These are phyloP conservation scores for Populus trichocarpa DNA, from an alignment of 441 rosid genomes.

Conservation along the genomic window DNA sequence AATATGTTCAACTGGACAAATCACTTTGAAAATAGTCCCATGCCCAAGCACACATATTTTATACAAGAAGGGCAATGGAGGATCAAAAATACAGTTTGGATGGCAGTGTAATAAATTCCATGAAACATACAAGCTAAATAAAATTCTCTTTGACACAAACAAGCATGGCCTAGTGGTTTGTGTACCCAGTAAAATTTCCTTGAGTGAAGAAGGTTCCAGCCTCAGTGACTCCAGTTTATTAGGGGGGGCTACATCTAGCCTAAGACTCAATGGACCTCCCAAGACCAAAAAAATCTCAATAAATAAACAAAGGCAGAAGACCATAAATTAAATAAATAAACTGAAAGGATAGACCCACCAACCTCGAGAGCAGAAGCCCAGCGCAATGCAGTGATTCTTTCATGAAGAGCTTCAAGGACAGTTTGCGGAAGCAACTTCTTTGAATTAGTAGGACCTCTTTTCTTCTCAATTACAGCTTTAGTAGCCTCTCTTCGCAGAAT, in stretches of 20 bases:
- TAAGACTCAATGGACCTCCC: neutral
- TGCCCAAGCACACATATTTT: neutral
- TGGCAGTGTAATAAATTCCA: neutral
- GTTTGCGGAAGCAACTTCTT: slow-evolving; percentile 75
- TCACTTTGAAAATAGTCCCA: neutral
- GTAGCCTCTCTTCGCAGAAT: slow-evolving; percentile 81
- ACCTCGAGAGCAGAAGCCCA: slow-evolving; percentile 97
- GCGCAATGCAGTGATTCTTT: slow-evolving; percentile 73
- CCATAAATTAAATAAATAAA: neutral
- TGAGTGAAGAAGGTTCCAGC: neutral
- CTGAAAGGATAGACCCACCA: neutral
- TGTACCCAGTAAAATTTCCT: neutral
- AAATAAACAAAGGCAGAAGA: neutral
- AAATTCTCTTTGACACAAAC: neutral
- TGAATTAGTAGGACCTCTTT: slow-evolving; percentile 59
- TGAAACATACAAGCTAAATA: neutral
- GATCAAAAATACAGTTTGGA: neutral
- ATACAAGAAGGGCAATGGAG: neutral
- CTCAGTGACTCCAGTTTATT: neutral
- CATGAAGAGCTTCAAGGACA: slow-evolving; percentile 85
- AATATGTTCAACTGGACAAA: neutral
- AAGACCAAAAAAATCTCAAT: neutral
- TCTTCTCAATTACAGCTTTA: slow-evolving; percentile 70
- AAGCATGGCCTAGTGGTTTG: neutral
- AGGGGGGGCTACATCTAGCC: neutral